Base-by-base conservation (phyloP, 371 early-diverging fungal genomes). In the Rhizopus microsporus region DNA sequence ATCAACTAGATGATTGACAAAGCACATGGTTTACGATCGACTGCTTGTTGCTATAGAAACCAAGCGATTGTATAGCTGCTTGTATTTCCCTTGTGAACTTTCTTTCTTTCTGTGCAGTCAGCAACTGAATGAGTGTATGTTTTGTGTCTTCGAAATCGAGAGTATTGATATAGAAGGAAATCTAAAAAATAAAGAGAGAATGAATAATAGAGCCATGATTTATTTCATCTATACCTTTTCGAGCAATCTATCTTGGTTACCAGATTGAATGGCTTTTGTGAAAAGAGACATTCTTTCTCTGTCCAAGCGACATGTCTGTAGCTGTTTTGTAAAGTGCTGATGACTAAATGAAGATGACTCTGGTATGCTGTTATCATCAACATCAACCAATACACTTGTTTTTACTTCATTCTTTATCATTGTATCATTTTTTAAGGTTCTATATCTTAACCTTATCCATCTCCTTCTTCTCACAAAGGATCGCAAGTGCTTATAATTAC, bases 391-490 rank as follows among this genome's bases (percentile, higher is more conserved):
- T 40, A 17, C 50, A 6, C 17, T 38, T 38, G 53, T 35, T 44
- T 15, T 31, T 50, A 40, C 6, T 47, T 17, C 12, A 29, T 40
- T 33, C 6, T 32, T 13, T n/a, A 17, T n/a, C 9, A 2, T 29
- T 40, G 13, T 34, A 3, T 13, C 17, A 29, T 46, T 45, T 23
- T 32, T 2, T 43, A 38, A 10, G 31, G 8, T 29, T 58, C 75
- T 54, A 50, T 72, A 76, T 55, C 87, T 72, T 56, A 83, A 63
- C 15, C 85, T 60, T 12, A 86, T 69, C 87, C 87, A 86, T 29
- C 82, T 73, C 49, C 87, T 69, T 45, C 84, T 70, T 32, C 87
- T 78, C n/a, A 83, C 82, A 77, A 84, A 86, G 1, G 84, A 83
- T 16, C 83, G 71, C 39, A 86, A 80, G 31, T 79, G 63, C 56